Evolutionary conservation across 1,139 yeast genomes (phyloP).

Genomic region (Tardiomyces blankii): DNA sequence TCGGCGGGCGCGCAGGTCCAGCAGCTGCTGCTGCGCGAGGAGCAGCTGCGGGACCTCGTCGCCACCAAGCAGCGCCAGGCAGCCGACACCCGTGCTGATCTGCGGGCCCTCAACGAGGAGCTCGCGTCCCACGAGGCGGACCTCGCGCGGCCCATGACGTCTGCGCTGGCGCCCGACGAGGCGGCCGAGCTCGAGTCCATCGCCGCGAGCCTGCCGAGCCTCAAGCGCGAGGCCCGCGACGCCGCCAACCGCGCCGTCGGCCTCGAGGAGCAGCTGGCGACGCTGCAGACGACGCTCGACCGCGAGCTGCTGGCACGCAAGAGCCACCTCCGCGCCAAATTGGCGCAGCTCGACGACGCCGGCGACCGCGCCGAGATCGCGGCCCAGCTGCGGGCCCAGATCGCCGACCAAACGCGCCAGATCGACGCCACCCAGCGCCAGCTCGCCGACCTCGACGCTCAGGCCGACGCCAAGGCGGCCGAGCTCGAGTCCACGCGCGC

Average conservation of each 20-base stretch:
- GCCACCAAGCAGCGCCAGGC: constrained; percentile 17
- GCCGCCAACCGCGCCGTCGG: constrained; percentile 36
- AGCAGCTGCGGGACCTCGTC: constrained; percentile 10
- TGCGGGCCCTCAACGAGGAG: constrained; percentile 17
- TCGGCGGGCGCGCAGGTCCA: neutral
- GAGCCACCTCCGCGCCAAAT: constrained; percentile 21
- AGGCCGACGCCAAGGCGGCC: neutral
- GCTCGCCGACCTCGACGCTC: neutral
- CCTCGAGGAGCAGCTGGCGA: constrained; percentile 41
- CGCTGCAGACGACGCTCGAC: constrained; percentile 45
- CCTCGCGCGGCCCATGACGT: constrained; percentile 41
- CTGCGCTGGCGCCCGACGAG: constrained; percentile 40
- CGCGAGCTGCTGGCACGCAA: constrained; percentile 41
- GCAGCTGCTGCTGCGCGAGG: neutral
- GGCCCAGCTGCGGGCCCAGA: constrained; percentile 3
- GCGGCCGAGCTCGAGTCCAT: constrained; percentile 27
- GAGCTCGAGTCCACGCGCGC: neutral
- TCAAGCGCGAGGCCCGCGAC: constrained; percentile 26
- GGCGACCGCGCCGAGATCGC: neutral
- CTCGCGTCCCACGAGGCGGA: constrained; percentile 39
- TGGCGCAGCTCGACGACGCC: constrained; percentile 5
- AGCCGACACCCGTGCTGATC: constrained; percentile 21
- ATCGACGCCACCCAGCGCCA: neutral
- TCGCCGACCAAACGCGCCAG: constrained; percentile 1
- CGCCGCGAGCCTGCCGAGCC: neutral